These are phyloP conservation scores for Grammothele lineata DNA, from an alignment of 768 basidiomycete genomes.

Conservation along the genomic window DNA sequence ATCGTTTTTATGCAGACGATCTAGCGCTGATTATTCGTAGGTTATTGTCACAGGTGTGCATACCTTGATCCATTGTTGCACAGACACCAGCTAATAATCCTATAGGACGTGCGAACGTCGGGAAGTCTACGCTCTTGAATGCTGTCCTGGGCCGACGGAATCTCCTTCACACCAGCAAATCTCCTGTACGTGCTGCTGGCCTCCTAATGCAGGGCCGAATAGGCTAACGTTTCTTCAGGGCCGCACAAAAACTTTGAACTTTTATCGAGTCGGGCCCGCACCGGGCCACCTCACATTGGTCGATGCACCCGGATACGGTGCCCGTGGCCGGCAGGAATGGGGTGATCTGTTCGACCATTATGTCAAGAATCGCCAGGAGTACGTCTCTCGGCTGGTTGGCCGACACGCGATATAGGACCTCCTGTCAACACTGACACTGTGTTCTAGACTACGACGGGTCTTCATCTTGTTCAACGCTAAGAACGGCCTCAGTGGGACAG, in stretches of 20 bases:
- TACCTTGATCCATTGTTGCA: background rate
- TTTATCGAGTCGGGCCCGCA: constrained; percentile 58
- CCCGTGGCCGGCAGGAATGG: constrained; percentile 72
- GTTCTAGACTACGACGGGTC: constrained; percentile 46
- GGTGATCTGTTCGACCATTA: constrained; percentile 67
- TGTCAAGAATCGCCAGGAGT: constrained; percentile 57
- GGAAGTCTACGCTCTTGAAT: constrained; percentile 74
- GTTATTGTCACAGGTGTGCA: constrained; percentile 24
- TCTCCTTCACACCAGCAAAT: constrained; percentile 62
- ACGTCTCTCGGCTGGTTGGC: too few relatives aligned
- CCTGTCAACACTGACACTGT: background rate
- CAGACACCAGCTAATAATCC: background rate
- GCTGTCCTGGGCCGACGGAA: constrained; percentile 55
- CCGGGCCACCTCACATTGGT: constrained; percentile 61
- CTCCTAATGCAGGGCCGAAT: background rate
- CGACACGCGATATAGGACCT: background rate
- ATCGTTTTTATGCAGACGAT: background rate
- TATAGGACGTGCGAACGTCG: constrained; percentile 72
- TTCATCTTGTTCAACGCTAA: constrained; percentile 69
- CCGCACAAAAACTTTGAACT: constrained; percentile 67
- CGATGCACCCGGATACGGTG: constrained; percentile 80
- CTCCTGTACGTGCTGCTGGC: constrained; percentile 38
- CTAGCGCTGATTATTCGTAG: constrained; percentile 3
- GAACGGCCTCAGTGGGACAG: constrained; percentile 54
- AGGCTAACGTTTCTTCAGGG: constrained; percentile 41